Evolutionary conservation across 1,284 basidiomycete genomes (phyloP).

Genomic region (Ustilago loliicola): DNA sequence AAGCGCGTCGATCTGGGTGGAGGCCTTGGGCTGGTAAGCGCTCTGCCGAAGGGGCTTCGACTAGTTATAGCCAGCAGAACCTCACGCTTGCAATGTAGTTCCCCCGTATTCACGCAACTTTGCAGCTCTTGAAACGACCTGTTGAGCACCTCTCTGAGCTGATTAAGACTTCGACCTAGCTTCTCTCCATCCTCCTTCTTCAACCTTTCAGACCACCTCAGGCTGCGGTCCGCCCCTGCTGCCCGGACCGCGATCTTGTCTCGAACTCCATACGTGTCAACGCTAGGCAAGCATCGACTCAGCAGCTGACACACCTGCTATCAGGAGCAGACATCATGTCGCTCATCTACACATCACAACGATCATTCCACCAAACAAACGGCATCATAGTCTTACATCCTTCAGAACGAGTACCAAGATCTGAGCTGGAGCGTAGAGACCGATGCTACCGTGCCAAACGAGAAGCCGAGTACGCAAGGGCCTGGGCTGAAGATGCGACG

Average conservation of each 20-base stretch:
- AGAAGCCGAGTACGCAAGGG: slow-evolving; percentile 51
- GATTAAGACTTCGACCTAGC: not conserved
- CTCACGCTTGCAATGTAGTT: not conserved
- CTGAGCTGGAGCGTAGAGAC: slow-evolving; percentile 60
- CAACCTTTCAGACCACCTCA: not conserved
- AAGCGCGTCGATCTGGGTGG: slow-evolving; percentile 27
- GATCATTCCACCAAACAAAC: slow-evolving; percentile 50
- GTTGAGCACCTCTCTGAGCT: not conserved
- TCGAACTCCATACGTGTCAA: not conserved
- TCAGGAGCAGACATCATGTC: slow-evolving; percentile 18
- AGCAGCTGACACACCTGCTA: not conserved
- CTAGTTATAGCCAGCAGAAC: not conserved
- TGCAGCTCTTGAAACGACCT: not conserved
- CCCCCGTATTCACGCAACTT: not conserved
- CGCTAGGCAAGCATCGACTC: not conserved
- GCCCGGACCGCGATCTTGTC: not conserved
- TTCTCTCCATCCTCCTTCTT: not conserved
- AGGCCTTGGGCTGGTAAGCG: slow-evolving; percentile 1
- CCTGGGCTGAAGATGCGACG: slow-evolving; percentile 64
- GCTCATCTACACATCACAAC: slow-evolving; percentile 30
- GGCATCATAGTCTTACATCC: slow-evolving; percentile 60
- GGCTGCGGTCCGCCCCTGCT: not conserved
- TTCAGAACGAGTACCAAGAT: slow-evolving; percentile 55
- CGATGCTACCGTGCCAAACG: slow-evolving; percentile 56
- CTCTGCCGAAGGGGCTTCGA: not conserved